Conservation (phyloP, 2,329 filamentous ascomycete genomes). For the Neurospora crassa region DNA sequence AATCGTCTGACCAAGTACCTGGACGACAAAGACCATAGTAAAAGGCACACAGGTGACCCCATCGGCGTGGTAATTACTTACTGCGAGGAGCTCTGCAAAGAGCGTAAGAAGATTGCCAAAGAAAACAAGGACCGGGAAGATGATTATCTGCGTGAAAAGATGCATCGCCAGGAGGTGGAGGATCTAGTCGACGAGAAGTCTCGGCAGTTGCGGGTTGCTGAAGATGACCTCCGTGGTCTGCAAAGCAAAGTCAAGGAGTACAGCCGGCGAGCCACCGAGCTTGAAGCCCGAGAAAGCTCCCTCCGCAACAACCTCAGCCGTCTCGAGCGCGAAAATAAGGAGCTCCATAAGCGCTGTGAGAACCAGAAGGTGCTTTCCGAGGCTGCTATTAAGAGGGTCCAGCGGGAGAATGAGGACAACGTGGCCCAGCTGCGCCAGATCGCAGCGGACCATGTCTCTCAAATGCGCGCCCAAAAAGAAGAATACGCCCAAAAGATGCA, state of each 20-base stretch:
- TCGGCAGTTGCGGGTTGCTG: neutral
- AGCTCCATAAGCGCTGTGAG: neutral
- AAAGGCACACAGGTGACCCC: fast-evolving
- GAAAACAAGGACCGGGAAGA: neutral
- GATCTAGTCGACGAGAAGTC: neutral
- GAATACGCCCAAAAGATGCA: neutral
- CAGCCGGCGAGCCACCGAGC: neutral
- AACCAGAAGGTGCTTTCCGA: neutral
- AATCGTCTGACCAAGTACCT: neutral
- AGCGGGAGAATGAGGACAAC: fast-evolving
- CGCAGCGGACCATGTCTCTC: neutral
- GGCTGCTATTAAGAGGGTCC: neutral
- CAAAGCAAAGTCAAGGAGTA: neutral
- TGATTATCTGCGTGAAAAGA: fast-evolving
- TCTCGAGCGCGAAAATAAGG: neutral
- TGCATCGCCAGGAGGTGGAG: neutral
- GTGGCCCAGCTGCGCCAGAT: neutral
- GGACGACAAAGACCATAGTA: fast-evolving
- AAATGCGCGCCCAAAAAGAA: neutral
- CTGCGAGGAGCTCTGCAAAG: neutral
- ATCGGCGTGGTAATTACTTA: neutral
- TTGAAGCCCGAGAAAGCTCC: neutral
- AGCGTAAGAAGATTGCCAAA: fast-evolving
- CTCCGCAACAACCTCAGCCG: neutral
- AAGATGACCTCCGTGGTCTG: neutral